These are phyloP conservation scores for Termitomyces sp. DNA, from an alignment of 768 basidiomycete species.

Conservation along the genomic window DNA sequence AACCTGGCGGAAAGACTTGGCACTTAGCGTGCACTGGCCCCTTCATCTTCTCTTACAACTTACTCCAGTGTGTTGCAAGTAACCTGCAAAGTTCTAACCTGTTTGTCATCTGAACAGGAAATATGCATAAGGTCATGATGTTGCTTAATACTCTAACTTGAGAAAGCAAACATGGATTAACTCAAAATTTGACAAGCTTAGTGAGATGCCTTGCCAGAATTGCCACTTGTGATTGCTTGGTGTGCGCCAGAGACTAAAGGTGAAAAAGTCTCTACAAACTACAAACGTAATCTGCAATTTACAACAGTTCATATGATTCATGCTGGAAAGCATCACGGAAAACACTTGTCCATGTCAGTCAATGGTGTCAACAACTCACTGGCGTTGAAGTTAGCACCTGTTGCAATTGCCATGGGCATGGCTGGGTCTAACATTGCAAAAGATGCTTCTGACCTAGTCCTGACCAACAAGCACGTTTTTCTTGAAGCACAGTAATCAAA, in stretches of 20 bases:
- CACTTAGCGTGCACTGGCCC: too few species aligned
- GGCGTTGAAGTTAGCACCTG: constrained; percentile 46
- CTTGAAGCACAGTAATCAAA: neutral
- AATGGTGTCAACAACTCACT: constrained; percentile 58
- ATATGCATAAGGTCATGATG: too few species aligned
- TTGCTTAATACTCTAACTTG: too few species aligned
- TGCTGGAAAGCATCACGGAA: constrained; percentile 48
- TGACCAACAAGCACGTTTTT: constrained; percentile 43
- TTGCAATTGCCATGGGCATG: constrained; percentile 56
- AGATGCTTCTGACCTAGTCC: constrained; percentile 48
- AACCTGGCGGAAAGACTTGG: too few species aligned
- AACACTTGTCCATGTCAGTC: constrained; percentile 50
- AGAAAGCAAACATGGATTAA: too few species aligned
- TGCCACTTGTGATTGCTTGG: constrained; percentile 55
- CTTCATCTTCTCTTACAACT: too few species aligned
- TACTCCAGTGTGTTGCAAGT: too few species aligned
- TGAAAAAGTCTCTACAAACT: neutral
- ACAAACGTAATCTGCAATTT: neutral
- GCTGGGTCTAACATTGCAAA: constrained; percentile 51
- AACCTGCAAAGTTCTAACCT: too few species aligned
- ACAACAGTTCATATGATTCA: constrained; percentile 44
- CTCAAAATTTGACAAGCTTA: constrained; percentile 51
- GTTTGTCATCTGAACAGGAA: too few species aligned
- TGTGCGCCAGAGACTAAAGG: constrained; percentile 50
- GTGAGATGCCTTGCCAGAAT: constrained; percentile 41